Conservation (phyloP, 768 basidiomycete species). For the Rhodosporidiobolus sp. region DNA sequence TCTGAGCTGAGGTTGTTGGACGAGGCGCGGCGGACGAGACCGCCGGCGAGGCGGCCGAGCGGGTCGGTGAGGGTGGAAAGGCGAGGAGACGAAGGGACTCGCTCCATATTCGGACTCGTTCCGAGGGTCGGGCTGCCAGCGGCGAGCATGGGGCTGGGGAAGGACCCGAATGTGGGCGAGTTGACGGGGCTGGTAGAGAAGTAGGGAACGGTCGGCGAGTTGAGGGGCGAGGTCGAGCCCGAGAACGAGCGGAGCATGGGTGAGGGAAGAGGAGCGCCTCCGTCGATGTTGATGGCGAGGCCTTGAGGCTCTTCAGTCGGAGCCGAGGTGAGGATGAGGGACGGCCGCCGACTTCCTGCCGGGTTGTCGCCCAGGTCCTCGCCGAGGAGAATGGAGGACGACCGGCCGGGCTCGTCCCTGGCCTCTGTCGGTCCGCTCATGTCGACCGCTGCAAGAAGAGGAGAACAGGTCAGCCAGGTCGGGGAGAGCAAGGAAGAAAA, state of each 20-base stretch:
- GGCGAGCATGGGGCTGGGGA: slow-evolving; percentile 18
- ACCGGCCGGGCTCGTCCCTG: neutral
- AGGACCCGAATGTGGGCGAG: slow-evolving; percentile 13
- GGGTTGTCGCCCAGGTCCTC: slow-evolving; percentile 9
- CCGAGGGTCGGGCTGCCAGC: slow-evolving; percentile 22
- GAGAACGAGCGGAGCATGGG: slow-evolving; percentile 21
- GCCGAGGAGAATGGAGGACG: slow-evolving; percentile 24
- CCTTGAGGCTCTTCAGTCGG: slow-evolving; percentile 25
- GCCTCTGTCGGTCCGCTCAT: neutral
- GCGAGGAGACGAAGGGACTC: slow-evolving; percentile 28
- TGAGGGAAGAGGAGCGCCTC: neutral
- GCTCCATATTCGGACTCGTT: slow-evolving; percentile 10
- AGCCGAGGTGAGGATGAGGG: slow-evolving; percentile 37
- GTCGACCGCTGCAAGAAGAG: neutral
- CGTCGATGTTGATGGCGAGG: slow-evolving; percentile 21
- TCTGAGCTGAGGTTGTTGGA: slow-evolving; percentile 22
- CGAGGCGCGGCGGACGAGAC: slow-evolving; percentile 31
- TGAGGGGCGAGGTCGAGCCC: slow-evolving; percentile 15
- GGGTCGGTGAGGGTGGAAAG: slow-evolving; percentile 33
- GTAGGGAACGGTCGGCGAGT: slow-evolving; percentile 20
- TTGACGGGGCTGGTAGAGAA: slow-evolving; percentile 26
- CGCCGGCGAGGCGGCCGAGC: slow-evolving; percentile 29
- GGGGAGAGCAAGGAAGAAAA: neutral
- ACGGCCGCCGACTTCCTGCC: slow-evolving; percentile 16
- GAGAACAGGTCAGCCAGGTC: too few relatives aligned